Evolutionary conservation across 140 eudicot genomes (phyloP), one percentile per base, ranked within the genome.

Genomic region (Cichorium intybus): DNA sequence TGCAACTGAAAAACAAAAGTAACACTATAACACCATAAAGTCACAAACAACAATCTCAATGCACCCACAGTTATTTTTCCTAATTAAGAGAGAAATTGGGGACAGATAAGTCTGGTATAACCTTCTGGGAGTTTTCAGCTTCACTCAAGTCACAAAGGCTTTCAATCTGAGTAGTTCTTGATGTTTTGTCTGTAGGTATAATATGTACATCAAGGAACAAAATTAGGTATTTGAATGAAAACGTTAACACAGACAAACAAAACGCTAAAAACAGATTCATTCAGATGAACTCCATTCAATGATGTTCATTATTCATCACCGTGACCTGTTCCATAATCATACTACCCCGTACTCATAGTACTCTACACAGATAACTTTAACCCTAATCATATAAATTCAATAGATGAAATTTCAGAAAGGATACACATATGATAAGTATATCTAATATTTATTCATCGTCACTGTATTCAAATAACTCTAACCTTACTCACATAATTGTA

Each of bases 151-250:
- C 84, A 56, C 84, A 72, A 33, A 79, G 78, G 76, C 70, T 79
- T 29, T 71, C 78, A 50, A 73, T 61, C 50, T 72, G 77, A 61
- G 80, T 76, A 7, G 71, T 48, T 73, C 90, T 75, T 53, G 56
- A 62, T 39, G 90, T 67, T 74, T 69, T 85, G 43, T 82, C 83
- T 80, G 74, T 80, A 26, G 77, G 73, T 84, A 88, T 73, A 70
- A 82, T 80, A 60, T 92, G 87, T 85, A 86, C 77, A 80, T 17
- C 24, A 41, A 41, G 18, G 39, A 60, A 23, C 24, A 26, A 41
- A 0, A 31, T 29, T 28, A 49, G 56, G 61, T 12, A 31, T 24
- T 43, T 14, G 45, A 35, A 46, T 45, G 7, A 34, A 33, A 10
- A 51, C 3, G 50, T 45, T 1, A 4, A 23, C 31, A 52, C 4